phyloP scores from a whole-genome alignment of 192 early-diverging fungal genomes.

The Podila epicladia region DNA sequence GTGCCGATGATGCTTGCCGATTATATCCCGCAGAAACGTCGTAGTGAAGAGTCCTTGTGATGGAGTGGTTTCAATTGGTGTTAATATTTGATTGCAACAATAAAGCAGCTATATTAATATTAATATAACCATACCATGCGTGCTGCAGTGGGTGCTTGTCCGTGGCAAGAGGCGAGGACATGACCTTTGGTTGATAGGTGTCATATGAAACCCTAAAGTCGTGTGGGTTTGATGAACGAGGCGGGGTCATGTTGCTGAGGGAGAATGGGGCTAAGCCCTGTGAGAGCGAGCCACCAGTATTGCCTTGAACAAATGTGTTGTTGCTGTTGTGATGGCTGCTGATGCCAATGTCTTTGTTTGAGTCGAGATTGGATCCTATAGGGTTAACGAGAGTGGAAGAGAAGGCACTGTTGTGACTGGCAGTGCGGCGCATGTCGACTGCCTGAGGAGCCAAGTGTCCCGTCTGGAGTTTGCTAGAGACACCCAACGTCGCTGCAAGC shows the following conservation, averaged over 20 bases:
- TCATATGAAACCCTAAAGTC: not conserved
- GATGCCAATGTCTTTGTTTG: not conserved
- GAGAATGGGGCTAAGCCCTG: conserved; percentile 32
- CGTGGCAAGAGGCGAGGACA: not conserved
- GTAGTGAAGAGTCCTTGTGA: conserved; percentile 35
- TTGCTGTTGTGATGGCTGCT: not conserved
- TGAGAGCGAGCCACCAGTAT: conserved; percentile 1
- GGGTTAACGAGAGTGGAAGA: not conserved
- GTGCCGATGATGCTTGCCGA: conserved; percentile 22
- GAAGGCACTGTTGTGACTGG: conserved; percentile 49
- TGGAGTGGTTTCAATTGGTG: not conserved
- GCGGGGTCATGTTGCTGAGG: conserved; percentile 23
- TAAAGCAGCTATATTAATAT: not conserved
- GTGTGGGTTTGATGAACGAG: conserved; percentile 20
- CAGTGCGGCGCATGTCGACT: conserved; percentile 41
- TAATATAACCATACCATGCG: conserved; percentile 35
- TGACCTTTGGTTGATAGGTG: conserved; percentile 10
- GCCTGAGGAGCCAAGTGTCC: conserved; percentile 26
- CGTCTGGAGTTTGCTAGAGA: conserved; percentile 19
- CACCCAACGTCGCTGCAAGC: conserved; percentile 1
- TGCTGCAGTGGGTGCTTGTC: conserved; percentile 52
- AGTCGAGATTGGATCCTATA: not conserved
- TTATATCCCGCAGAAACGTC: conserved; percentile 25
- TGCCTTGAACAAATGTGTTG: not conserved
- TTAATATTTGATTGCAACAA: not conserved